phyloP scores from a whole-genome alignment of 169 alveolate species.

The Cystoisospora suis region DNA sequence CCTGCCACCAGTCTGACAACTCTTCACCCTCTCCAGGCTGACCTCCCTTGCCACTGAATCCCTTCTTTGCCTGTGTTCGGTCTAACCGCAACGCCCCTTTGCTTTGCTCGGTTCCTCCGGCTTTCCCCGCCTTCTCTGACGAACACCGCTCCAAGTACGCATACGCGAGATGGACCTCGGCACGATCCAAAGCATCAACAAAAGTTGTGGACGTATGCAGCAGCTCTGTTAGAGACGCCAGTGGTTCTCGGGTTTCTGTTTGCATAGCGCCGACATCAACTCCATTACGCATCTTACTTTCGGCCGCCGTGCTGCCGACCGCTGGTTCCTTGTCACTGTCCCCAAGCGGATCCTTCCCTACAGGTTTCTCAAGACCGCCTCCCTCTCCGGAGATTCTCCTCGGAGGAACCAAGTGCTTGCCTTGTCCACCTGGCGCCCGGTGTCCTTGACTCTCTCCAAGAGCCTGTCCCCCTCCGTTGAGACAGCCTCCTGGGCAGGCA shows the following conservation, averaged over 20 bases:
- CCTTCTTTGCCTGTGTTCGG: no score
- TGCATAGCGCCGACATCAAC: no score
- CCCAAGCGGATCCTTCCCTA: no score
- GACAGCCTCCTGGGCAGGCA: conserved; percentile 95
- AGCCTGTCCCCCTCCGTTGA: conserved; percentile 90
- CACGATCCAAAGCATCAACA: neutral
- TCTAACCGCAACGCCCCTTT: no score
- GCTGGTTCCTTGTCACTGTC: no score
- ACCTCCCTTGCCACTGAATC: neutral
- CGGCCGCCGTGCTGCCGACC: no score
- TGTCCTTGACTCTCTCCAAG: neutral
- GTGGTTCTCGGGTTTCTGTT: neutral
- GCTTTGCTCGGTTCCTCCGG: neutral
- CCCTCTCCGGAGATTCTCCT: no score
- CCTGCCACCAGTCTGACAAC: neutral
- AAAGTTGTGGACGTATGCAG: neutral
- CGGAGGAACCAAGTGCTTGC: no score
- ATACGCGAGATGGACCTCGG: neutral
- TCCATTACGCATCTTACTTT: no score
- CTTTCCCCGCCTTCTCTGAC: neutral
- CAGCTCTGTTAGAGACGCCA: neutral
- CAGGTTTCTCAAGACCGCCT: no score
- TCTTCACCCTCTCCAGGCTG: neutral
- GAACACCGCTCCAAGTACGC: neutral
- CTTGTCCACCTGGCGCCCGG: no score